A percentile compares a stretch with the other conserved stretches of the same genome.
phyloP scores from a whole-genome alignment of 2,329 filamentous ascomycete species.

The Helotiales sp. region DNA sequence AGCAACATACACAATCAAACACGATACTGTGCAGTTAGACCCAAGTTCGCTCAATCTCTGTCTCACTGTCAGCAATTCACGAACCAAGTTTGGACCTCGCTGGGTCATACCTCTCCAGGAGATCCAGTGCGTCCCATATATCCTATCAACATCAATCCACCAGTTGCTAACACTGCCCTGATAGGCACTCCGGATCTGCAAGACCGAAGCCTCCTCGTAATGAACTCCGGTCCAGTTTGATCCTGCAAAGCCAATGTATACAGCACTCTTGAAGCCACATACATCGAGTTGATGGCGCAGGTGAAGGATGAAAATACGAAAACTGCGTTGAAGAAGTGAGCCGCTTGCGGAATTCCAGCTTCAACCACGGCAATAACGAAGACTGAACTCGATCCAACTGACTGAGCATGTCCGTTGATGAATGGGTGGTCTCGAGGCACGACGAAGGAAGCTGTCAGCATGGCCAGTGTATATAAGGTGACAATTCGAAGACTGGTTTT shows the following conservation, averaged over 20 bases:
- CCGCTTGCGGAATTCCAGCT: slow-evolving; percentile 37
- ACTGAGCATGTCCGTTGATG: slow-evolving; percentile 41
- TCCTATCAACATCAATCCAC: slow-evolving; percentile 39
- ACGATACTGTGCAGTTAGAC: slow-evolving; percentile 40
- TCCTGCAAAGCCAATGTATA: slow-evolving; percentile 40
- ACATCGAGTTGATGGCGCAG: slow-evolving; percentile 41
- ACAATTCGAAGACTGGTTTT: slow-evolving; percentile 42
- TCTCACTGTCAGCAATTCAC: slow-evolving; percentile 6
- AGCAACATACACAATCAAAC: slow-evolving; percentile 41
- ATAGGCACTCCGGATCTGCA: slow-evolving; percentile 41
- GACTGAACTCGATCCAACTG: slow-evolving; percentile 37
- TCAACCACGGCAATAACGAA: slow-evolving; percentile 42
- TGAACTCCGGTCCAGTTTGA: slow-evolving; percentile 42
- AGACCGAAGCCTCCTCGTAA: slow-evolving; percentile 38
- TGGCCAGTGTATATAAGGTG: slow-evolving; percentile 30
- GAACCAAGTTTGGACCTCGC: not conserved
- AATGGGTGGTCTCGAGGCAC: slow-evolving; percentile 41
- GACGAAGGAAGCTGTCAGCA: slow-evolving; percentile 35
- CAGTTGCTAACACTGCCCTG: slow-evolving; percentile 41
- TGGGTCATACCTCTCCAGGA: slow-evolving; percentile 36
- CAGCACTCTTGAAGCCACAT: slow-evolving; percentile 39
- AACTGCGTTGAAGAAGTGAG: slow-evolving; percentile 42
- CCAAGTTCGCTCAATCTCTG: slow-evolving; percentile 40
- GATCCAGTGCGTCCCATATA: slow-evolving; percentile 41
- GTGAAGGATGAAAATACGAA: slow-evolving; percentile 41